These are phyloP conservation scores for Trichophyton simii DNA, from an alignment of 2,329 filamentous ascomycete species.

Conservation along the genomic window DNA sequence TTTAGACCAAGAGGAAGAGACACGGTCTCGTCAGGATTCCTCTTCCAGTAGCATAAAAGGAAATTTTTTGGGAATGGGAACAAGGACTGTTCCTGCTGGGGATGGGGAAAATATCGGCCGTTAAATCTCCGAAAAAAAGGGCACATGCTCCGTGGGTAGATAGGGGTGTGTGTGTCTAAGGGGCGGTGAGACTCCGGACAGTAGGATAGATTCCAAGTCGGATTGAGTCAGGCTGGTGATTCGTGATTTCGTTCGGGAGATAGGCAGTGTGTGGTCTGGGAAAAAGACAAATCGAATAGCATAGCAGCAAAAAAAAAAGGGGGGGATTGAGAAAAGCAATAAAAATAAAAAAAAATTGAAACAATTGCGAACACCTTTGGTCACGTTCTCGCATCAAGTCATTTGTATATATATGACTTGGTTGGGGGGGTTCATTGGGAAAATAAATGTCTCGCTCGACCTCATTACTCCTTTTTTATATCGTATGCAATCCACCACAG, in stretches of 20 bases:
- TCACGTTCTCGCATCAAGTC: constrained; percentile 1
- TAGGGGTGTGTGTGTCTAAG: not conserved
- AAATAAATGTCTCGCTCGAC: not conserved
- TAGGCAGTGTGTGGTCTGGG: not conserved
- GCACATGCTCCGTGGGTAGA: not conserved
- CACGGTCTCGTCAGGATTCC: not conserved
- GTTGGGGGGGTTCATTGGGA: not conserved
- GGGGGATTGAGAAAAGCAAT: not conserved
- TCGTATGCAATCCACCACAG: not conserved
- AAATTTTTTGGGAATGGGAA: not conserved
- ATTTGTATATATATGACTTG: not conserved
- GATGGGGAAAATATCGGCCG: not conserved
- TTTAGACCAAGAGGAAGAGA: constrained; percentile 6
- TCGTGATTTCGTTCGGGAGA: not conserved
- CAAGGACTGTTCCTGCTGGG: not conserved
- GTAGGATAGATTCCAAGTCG: not conserved
- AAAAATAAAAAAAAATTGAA: not conserved
- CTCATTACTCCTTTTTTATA: not conserved
- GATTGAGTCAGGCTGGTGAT: not conserved
- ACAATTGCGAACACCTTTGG: not conserved
- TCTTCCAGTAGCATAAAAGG: constrained; percentile 4
- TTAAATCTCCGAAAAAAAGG: not conserved
- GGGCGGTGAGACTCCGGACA: not conserved
- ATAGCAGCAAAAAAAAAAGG: not conserved
- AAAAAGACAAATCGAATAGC: not conserved